A percentile compares a stretch with the other conserved stretches of the same genome.
These are phyloP conservation scores for Leptodermis oblonga DNA, from an alignment of 257 asterid species.

Conservation along the genomic window DNA sequence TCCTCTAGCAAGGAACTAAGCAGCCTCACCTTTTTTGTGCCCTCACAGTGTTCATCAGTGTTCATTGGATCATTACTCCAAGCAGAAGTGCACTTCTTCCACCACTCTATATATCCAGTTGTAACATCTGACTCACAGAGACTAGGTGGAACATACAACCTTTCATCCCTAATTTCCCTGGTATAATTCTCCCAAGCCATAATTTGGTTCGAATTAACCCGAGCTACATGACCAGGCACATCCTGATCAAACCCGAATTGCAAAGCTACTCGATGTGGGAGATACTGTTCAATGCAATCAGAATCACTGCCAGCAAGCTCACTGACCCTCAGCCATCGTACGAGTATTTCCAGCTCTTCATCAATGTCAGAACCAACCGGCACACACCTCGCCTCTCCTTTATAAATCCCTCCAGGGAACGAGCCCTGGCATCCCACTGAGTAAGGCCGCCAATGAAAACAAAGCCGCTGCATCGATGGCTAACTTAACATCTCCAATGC, in stretches of 20 bases:
- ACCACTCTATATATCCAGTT: conserved; percentile 5
- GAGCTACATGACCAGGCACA: conserved; percentile 21
- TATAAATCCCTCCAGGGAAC: conserved; percentile 20
- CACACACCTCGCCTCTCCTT: conserved; percentile 21
- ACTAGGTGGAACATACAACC: conserved; percentile 7
- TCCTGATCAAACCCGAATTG: conserved; percentile 53
- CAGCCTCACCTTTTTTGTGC: neutral
- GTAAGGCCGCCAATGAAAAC: conserved; percentile 39
- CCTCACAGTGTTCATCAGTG: neutral
- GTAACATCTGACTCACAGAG: conserved; percentile 12
- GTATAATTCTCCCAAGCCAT: conserved; percentile 18
- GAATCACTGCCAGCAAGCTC: conserved; percentile 30
- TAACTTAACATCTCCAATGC: conserved; percentile 18
- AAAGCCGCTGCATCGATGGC: conserved; percentile 20
- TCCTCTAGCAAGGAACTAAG: neutral
- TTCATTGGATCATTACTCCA: too few relatives aligned
- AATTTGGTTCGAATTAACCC: neutral
- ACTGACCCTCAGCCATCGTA: conserved; percentile 11
- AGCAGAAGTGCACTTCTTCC: conserved; percentile 7
- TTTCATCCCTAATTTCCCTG: neutral
- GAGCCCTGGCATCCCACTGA: conserved; percentile 15
- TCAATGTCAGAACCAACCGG: conserved; percentile 5
- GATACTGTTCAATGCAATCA: conserved; percentile 33
- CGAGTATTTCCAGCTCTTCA: conserved; percentile 16
- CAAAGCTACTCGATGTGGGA: conserved; percentile 50